Percentiles rank a stretch among this genome's conserved stretches.
These are phyloP conservation scores for Stevia rebaudiana DNA, from an alignment of 140 eudicot genomes.

Conservation along the genomic window DNA sequence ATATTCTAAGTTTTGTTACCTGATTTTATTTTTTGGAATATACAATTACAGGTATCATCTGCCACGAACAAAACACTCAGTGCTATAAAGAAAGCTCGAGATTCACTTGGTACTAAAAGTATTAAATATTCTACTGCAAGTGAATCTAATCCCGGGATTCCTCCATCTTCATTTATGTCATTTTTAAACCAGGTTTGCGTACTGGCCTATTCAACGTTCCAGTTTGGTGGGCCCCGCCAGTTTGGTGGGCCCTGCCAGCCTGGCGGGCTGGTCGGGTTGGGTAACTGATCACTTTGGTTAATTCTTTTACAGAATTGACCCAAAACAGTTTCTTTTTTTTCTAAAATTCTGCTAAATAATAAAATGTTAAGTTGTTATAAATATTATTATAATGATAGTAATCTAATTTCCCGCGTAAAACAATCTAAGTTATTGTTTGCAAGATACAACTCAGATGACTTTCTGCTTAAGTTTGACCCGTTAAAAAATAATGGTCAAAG, in stretches of 20 bases:
- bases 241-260: too few species aligned
- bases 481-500: too few species aligned
- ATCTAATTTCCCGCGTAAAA: too few species aligned
- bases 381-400: too few species aligned
- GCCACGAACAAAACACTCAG: constrained; percentile 47
- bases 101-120: constrained; percentile 52
- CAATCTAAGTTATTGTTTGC: too few species aligned
- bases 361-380: too few species aligned
- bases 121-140: constrained; percentile 55
- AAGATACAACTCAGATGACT: too few species aligned
- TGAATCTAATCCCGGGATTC: constrained; percentile 82
- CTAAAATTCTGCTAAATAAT: not conserved
- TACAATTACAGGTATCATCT: constrained; percentile 45
- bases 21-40: not conserved
- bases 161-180: constrained; percentile 92
- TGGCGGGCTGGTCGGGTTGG: not conserved
- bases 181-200: constrained; percentile 65
- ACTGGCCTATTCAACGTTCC: not conserved
- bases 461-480: too few species aligned
- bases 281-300: not conserved
- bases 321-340: not conserved
- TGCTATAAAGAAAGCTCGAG: constrained; percentile 63
- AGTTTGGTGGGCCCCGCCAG: too few species aligned
- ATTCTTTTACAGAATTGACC: not conserved
- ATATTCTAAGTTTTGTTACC: not conserved